Conservation (phyloP, 768 basidiomycete species). For the Boletus sp. region DNA sequence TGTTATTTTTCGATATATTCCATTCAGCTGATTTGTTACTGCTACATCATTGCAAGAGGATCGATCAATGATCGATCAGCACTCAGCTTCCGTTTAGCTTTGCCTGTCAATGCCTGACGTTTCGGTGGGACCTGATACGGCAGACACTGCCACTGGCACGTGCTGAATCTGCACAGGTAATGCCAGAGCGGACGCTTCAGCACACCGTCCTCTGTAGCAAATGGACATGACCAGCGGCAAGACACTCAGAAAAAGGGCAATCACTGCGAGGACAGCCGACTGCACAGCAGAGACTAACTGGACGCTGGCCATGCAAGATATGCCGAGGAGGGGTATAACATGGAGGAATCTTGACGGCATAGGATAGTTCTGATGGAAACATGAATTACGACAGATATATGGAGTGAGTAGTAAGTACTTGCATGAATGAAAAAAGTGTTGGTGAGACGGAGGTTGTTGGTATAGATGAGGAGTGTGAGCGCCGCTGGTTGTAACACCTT, state of each 20-base stretch:
- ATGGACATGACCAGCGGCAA: constrained; percentile 11
- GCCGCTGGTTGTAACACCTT: constrained; percentile 1
- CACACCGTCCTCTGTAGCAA: background rate
- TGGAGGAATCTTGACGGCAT: constrained; percentile 13
- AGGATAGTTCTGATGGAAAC: constrained; percentile 1
- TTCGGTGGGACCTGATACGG: background rate
- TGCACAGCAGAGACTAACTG: constrained; percentile 4
- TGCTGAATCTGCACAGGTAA: background rate
- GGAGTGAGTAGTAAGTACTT: background rate
- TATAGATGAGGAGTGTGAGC: constrained; percentile 24
- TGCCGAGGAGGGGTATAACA: constrained; percentile 17
- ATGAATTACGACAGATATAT: background rate
- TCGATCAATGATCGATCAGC: background rate
- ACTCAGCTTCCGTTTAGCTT: background rate
- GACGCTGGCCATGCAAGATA: constrained; percentile 6
- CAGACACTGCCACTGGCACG: background rate
- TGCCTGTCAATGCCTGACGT: background rate
- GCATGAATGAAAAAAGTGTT: constrained; percentile 11
- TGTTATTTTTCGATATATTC: no score
- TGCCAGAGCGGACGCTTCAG: background rate
- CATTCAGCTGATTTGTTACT: no score
- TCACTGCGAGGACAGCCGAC: constrained; percentile 9
- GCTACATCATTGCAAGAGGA: background rate
- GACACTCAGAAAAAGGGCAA: constrained; percentile 7
- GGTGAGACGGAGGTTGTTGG: constrained; percentile 20